Percentiles rank a stretch among this genome's conserved stretches.
phyloP scores from a whole-genome alignment of 257 asterid genomes.

The Jaltomata sinuosa region DNA sequence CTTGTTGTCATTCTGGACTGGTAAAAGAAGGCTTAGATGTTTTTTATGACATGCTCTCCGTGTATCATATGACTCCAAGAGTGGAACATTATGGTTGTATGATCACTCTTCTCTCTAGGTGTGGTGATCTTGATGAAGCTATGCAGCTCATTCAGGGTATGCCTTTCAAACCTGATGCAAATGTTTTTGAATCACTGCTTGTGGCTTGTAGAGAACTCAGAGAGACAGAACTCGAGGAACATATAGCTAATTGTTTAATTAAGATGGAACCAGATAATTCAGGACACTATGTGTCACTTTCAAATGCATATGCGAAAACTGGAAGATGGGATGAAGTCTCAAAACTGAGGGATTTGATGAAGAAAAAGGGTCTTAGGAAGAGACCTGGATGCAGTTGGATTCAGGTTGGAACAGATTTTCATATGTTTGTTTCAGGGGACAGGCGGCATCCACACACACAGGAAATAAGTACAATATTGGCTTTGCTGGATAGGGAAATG shows the following conservation, averaged over 20 bases:
- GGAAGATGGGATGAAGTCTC: conserved; percentile 23
- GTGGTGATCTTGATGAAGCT: conserved; percentile 13
- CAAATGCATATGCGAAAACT: conserved; percentile 20
- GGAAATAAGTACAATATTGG: conserved; percentile 13
- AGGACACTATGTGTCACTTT: conserved; percentile 22
- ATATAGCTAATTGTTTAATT: conserved; percentile 6
- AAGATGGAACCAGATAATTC: conserved; percentile 18
- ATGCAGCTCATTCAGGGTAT: conserved; percentile 7
- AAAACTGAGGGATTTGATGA: conserved; percentile 14
- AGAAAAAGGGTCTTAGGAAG: conserved; percentile 14
- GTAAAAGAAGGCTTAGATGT: conserved; percentile 3
- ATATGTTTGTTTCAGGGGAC: conserved; percentile 18
- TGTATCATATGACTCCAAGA: conserved; percentile 11
- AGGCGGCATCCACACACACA: conserved; percentile 2
- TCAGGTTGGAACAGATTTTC: conserved; percentile 14
- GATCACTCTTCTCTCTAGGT: conserved; percentile 12
- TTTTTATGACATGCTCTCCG: conserved; percentile 9
- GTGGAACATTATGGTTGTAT: conserved; percentile 21
- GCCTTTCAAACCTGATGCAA: conserved; percentile 18
- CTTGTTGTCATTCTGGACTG: conserved; percentile 20
- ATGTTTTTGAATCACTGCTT: conserved; percentile 13
- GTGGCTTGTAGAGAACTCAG: conserved; percentile 21
- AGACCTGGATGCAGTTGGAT: conserved; percentile 27
- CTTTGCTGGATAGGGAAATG: conserved; percentile 11
- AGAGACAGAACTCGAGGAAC: conserved; percentile 15